phyloP scores from a whole-genome alignment of 2,329 filamentous ascomycete species.

The Thielaviopsis punctulata region DNA sequence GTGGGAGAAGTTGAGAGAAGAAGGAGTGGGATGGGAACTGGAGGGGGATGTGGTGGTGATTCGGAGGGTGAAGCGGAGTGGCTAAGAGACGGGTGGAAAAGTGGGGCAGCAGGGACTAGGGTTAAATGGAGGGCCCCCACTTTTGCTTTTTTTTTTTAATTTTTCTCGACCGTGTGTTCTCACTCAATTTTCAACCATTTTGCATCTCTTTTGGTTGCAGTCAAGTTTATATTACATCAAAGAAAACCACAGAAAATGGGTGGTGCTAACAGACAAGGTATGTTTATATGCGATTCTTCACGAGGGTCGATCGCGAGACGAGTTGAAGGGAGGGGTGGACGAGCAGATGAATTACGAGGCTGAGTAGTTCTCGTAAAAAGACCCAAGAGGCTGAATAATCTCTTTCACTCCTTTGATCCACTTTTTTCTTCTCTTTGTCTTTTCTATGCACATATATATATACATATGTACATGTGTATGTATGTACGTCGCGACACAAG shows the following conservation, averaged over 20 bases:
- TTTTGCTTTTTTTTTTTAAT: not conserved
- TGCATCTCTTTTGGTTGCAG: no score
- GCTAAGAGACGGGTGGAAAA: slow-evolving; percentile 10
- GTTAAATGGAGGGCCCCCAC: no score
- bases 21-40: slow-evolving; percentile 70
- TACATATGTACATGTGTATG: no score
- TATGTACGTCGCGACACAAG: no score
- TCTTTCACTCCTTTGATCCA: no score
- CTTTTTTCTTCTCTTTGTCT: no score
- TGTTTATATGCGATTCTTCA: slow-evolving; percentile 13
- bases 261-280: slow-evolving; percentile 50
- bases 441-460: no score
- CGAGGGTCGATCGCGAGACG: no score
- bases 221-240: no score
- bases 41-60: slow-evolving; percentile 62
- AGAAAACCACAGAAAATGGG: slow-evolving; percentile 34
- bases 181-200: not conserved
- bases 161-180: not conserved
- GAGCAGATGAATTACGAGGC: not conserved
- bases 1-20: slow-evolving; percentile 55
- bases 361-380: no score
- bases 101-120: not conserved
- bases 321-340: no score
- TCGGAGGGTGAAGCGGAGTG: slow-evolving; percentile 36
- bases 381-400: no score